Evolutionary conservation across 2,329 filamentous ascomycete species (phyloP), one percentile per base, ranked within the genome.

Genomic region (Aspergillus ruber): DNA sequence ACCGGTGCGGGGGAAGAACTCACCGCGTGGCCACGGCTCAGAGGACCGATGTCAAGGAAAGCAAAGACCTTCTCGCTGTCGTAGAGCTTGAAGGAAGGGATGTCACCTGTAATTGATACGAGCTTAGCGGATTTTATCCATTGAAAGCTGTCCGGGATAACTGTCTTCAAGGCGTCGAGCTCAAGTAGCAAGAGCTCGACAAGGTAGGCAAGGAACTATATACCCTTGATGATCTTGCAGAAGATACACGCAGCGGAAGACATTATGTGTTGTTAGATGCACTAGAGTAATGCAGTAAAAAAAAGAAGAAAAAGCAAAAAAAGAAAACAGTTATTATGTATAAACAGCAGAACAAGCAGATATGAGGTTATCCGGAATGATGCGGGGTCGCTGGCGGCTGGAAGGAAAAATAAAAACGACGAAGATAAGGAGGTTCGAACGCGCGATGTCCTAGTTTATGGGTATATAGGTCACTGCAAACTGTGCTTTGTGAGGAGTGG

Each of bases 201-300:
- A 17, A 27, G 29, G 36, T 27, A 43, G 18, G 27, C 18, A 12
- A 20, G 33, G 23, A 5, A 48, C 60, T 45, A 42, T 42, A 21
- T 70, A 81, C 91, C 91, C 80, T 95, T 94, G 76, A 98, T 86
- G 67, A 98, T 97, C 71, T 89, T 95, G 80, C 93, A 98, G 76
- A 98, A 98, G 65, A 97, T 89, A 69, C 93, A 98, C 54, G 85
- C 77, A 46, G 84, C 78, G 35, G 67, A 56, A 29, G 25, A 29
- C 25, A 29, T 29, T 29, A 2, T 61, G 65, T 69, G 41, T 38
- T 58, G 45, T 21, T 38, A 36, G 13, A 12, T 35, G 41, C 8
- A 42, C 23, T 44, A 29, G n/a, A n/a, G n/a, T n/a, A n/a, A n/a
- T n/a, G n/a, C n/a, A n/a, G n/a, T n/a, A n/a, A n/a, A n/a, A n/a